Percentiles rank a stretch among this genome's conserved stretches.
Conservation (phyloP, 495 filamentous ascomycete species). For the Penicillium taxi region DNA sequence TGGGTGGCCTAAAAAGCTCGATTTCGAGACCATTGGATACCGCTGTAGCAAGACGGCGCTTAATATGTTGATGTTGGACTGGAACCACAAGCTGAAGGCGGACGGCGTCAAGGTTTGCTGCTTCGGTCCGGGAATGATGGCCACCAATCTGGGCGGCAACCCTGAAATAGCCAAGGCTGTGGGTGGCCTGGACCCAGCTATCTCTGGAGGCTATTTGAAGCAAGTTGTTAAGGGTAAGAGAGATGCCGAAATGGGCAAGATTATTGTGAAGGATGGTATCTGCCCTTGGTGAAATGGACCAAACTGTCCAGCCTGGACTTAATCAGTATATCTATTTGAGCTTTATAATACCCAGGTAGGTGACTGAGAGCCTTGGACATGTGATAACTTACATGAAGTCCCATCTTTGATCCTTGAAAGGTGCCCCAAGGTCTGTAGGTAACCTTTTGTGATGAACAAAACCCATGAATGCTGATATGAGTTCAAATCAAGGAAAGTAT, state of each 20-base stretch:
- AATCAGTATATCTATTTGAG: too few species aligned
- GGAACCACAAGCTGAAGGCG: slow-evolving; percentile 24
- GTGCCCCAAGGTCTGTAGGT: too few species aligned
- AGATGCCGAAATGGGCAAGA: slow-evolving; percentile 30
- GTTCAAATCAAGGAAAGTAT: too few species aligned
- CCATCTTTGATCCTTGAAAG: too few species aligned
- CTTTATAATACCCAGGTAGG: too few species aligned
- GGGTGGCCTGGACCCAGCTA: slow-evolving; percentile 22
- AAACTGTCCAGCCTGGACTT: too few species aligned
- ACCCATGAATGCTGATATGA: too few species aligned
- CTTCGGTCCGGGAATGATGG: slow-evolving; percentile 27
- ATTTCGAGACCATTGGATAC: slow-evolving; percentile 25
- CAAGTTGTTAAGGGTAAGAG: slow-evolving; percentile 31
- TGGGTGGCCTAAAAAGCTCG: slow-evolving; percentile 40
- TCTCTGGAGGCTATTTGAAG: slow-evolving; percentile 28
- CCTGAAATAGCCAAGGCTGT: slow-evolving; percentile 22
- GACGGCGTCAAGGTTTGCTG: slow-evolving; percentile 34
- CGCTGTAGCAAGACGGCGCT: slow-evolving; percentile 27
- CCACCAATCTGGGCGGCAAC: slow-evolving; percentile 21
- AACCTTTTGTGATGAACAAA: too few species aligned
- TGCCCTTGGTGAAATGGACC: slow-evolving; percentile 5
- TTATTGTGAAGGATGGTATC: slow-evolving; percentile 13
- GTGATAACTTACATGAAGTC: too few species aligned
- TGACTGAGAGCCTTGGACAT: too few species aligned
- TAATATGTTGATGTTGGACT: slow-evolving; percentile 31